phyloP scores from a whole-genome alignment of 345 rosid genomes.

The Camelina hispida region DNA sequence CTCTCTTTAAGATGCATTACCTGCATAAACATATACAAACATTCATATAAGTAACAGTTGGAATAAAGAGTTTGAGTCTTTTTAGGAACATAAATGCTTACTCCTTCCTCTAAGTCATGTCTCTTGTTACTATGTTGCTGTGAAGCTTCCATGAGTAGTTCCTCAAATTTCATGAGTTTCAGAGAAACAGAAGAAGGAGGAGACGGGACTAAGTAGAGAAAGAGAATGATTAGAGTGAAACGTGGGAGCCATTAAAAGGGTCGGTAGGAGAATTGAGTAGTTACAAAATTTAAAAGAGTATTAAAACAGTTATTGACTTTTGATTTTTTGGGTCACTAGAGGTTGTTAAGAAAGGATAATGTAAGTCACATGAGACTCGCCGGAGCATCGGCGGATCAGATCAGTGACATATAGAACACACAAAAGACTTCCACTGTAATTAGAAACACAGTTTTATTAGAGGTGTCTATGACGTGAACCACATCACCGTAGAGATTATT shows the following conservation, averaged over 20 bases:
- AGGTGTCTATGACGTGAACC: constrained; percentile 56
- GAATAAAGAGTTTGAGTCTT: not conserved
- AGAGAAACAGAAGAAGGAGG: not conserved
- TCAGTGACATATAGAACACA: constrained; percentile 28
- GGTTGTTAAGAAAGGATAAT: constrained; percentile 38
- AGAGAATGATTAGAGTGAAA: constrained; percentile 33
- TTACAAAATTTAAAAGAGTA: not conserved
- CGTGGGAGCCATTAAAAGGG: constrained; percentile 63
- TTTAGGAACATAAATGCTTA: not conserved
- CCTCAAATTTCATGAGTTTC: constrained; percentile 75
- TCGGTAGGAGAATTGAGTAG: constrained; percentile 37
- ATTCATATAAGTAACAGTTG: not conserved
- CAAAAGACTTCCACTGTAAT: constrained; percentile 43
- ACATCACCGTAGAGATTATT: constrained; percentile 53
- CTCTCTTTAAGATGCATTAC: constrained; percentile 65
- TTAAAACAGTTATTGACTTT: constrained; percentile 31
- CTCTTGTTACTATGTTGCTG: constrained; percentile 51
- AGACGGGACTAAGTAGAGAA: constrained; percentile 8
- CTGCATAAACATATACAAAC: constrained; percentile 42
- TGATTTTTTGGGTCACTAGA: constrained; percentile 16
- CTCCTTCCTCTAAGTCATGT: constrained; percentile 58
- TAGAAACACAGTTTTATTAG: constrained; percentile 11
- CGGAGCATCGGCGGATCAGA: constrained; percentile 41
- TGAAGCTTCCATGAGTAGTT: constrained; percentile 61
- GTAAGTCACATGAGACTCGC: constrained; percentile 43